phyloP scores from a whole-genome alignment of 2,329 filamentous ascomycete genomes.

The Aspergillus thermomutatus region DNA sequence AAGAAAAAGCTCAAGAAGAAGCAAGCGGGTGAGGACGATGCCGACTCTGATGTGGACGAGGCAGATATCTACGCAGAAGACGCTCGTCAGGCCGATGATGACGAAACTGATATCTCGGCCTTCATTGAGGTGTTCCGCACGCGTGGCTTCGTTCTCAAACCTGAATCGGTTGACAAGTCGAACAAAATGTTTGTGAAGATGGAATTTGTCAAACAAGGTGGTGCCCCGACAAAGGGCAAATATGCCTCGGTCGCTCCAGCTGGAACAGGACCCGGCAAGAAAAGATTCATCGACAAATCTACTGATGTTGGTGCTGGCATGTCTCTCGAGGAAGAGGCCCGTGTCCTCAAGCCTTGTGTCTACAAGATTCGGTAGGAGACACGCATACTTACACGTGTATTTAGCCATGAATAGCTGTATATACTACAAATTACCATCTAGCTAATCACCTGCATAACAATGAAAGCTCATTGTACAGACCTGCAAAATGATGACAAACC shows the following conservation, averaged over 20 bases:
- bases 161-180: conserved; percentile 69
- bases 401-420: not conserved
- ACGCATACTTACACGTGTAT: not conserved
- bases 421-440: not conserved
- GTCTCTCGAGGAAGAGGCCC: conserved; percentile 58
- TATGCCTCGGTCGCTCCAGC: conserved; percentile 44
- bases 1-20: conserved; percentile 45
- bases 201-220: conserved; percentile 80
- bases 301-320: conserved; percentile 54
- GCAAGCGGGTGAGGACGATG: conserved; percentile 47
- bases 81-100: conserved; percentile 51
- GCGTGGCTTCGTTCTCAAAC: conserved; percentile 80
- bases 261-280: conserved; percentile 35
- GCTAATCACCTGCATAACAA: not conserved
- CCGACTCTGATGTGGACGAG: conserved; percentile 40
- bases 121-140: conserved; percentile 81
- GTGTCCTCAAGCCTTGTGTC: conserved; percentile 89
- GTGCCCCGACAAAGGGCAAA: conserved; percentile 71
- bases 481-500: not conserved
- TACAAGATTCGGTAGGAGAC: conserved; percentile 75
- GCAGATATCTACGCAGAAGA: conserved; percentile 54
- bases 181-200: conserved; percentile 99
- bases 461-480: not conserved
- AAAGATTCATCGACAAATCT: conserved; percentile 56
- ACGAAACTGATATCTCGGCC: conserved; percentile 79